These are phyloP conservation scores for Canavalia ensiformis DNA, from an alignment of 306 rosid species.

Conservation along the genomic window DNA sequence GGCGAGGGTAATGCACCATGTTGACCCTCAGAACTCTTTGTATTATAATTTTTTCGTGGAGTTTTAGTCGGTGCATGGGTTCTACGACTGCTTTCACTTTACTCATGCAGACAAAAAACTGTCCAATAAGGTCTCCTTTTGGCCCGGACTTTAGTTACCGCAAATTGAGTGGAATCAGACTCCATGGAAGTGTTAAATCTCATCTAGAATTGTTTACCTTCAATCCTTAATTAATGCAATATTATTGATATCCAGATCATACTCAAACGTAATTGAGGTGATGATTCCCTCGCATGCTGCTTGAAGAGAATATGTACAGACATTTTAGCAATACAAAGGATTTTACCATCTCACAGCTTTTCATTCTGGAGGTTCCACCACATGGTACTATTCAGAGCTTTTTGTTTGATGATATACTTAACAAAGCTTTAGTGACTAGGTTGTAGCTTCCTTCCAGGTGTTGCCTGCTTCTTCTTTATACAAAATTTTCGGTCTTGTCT, in stretches of 20 bases:
- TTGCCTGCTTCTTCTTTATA: too few relatives aligned
- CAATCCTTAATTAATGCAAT: background rate
- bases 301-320: background rate
- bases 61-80: background rate
- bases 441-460: background rate
- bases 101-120: background rate
- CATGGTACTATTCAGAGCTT: background rate
- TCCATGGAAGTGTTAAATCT: background rate
- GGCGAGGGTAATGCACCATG: background rate
- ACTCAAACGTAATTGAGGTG: background rate
- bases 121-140: slow-evolving; percentile 22
- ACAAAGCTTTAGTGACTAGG: background rate
- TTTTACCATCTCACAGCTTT: background rate
- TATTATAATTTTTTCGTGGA: background rate
- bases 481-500: background rate
- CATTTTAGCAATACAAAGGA: background rate
- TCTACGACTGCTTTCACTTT: background rate
- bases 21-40: background rate
- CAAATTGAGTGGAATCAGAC: background rate
- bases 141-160: background rate
- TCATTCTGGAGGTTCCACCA: background rate
- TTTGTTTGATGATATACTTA: slow-evolving; percentile 8
- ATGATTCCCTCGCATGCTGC: background rate
- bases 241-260: background rate
- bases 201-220: background rate